Evolutionary conservation across 306 rosid species (phyloP).

Genomic region (Notholithocarpus densiflorus): DNA sequence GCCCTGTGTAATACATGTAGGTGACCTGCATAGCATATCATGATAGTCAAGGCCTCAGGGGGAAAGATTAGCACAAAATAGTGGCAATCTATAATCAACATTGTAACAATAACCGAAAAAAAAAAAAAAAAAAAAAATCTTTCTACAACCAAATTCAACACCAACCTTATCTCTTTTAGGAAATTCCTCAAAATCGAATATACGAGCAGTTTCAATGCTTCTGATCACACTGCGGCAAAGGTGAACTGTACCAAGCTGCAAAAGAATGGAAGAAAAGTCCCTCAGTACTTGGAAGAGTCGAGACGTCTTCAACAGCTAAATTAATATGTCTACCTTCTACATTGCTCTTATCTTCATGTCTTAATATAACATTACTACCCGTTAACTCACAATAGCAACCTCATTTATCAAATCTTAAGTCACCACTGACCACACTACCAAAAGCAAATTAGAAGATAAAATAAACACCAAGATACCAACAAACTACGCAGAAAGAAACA

Average conservation of each 20-base stretch:
- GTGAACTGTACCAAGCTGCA: slow-evolving; percentile 97
- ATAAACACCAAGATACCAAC: background rate
- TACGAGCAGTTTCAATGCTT: slow-evolving; percentile 93
- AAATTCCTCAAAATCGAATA: slow-evolving; percentile 97
- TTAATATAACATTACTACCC: background rate
- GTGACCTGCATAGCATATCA: slow-evolving; percentile 63
- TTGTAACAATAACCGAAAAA: background rate
- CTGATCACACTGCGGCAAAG: slow-evolving; percentile 97
- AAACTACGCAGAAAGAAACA: slow-evolving; percentile 11
- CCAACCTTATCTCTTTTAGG: slow-evolving; percentile 95
- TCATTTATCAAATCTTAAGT: background rate
- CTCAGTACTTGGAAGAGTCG: background rate
- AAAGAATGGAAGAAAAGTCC: slow-evolving; percentile 22
- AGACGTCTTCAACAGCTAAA: background rate
- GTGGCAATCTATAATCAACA: background rate
- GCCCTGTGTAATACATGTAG: slow-evolving; percentile 99
- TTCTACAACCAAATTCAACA: background rate
- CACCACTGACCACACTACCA: slow-evolving; percentile 3
- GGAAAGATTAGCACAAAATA: background rate
- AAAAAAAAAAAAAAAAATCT: background rate
- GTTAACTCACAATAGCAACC: background rate
- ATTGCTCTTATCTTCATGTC: background rate
- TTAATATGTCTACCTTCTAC: background rate
- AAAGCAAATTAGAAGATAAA: slow-evolving; percentile 3
- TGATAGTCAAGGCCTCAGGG: slow-evolving; percentile 12